phyloP scores from a whole-genome alignment of 768 basidiomycete species.

The Tephrocybe rancida region DNA sequence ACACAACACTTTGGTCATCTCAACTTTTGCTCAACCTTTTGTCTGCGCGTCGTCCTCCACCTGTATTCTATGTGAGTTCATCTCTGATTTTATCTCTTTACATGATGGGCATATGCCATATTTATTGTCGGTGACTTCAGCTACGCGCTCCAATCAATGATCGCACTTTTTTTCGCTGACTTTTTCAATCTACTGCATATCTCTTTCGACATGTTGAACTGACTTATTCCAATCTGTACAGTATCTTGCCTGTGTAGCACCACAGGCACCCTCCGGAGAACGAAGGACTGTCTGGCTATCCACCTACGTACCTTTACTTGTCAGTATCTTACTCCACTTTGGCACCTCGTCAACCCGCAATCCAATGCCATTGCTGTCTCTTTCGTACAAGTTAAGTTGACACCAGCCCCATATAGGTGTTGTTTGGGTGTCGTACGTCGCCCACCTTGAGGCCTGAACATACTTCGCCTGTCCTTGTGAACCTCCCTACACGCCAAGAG shows the following conservation, averaged over 20 bases:
- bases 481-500: background rate
- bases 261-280: background rate
- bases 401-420: conserved; percentile 15
- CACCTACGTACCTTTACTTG: conserved; percentile 16
- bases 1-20: conserved; percentile 17
- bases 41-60: conserved; percentile 10
- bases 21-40: conserved; percentile 6
- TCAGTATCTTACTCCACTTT: conserved; percentile 12
- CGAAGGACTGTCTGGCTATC: background rate
- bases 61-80: conserved; percentile 27
- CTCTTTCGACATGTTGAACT: background rate
- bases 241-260: background rate
- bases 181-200: conserved; percentile 12
- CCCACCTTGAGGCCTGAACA: background rate
- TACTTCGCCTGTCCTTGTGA: no score
- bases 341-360: conserved; percentile 8
- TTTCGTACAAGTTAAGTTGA: conserved; percentile 14
- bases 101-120: conserved; percentile 59
- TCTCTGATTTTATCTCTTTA: background rate
- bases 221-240: background rate
- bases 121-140: conserved; percentile 75
- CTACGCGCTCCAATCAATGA: conserved; percentile 37
- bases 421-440: background rate
- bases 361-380: conserved; percentile 10
- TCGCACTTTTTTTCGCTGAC: conserved; percentile 54